Evolutionary conservation across 768 basidiomycete species (phyloP).

Genomic region (Suillus clintonianus): DNA sequence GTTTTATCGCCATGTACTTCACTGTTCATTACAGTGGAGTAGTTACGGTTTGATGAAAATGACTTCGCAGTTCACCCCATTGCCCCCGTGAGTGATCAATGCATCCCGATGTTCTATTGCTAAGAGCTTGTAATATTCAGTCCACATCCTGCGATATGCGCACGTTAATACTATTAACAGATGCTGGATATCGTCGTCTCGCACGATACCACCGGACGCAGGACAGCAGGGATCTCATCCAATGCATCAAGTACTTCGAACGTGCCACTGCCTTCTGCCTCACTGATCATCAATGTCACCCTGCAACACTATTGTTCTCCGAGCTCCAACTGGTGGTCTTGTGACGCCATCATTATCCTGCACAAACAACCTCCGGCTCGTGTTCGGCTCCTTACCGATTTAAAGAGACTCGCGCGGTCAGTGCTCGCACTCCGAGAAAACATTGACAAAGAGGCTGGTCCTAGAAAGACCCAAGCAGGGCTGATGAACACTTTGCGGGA

Average conservation of each 20-base stretch:
- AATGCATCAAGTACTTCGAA: background rate
- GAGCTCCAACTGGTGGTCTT: background rate
- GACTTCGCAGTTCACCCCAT: background rate
- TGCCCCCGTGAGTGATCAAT: background rate
- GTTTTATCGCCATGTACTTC: background rate
- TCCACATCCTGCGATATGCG: too few relatives aligned
- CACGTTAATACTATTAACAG: too few relatives aligned
- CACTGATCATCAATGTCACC: background rate
- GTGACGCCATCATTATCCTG: too few relatives aligned
- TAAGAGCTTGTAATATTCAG: too few relatives aligned
- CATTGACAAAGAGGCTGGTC: too few relatives aligned
- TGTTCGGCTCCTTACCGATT: background rate
- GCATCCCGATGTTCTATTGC: background rate
- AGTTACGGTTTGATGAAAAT: background rate
- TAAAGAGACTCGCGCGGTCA: too few relatives aligned
- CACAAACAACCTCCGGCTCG: background rate
- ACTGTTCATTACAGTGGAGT: background rate
- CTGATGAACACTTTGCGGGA: too few relatives aligned
- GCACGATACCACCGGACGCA: background rate
- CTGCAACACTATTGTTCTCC: background rate
- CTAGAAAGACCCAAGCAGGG: too few relatives aligned
- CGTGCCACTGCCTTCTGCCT: background rate
- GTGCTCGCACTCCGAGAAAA: too few relatives aligned
- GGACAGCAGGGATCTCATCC: background rate
- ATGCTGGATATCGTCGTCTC: conserved; percentile 6